A percentile compares a stretch with the other conserved stretches of the same genome.
Evolutionary conservation across 208 protist genomes (phyloP).

Genomic region (Leishmania guyanensis): DNA sequence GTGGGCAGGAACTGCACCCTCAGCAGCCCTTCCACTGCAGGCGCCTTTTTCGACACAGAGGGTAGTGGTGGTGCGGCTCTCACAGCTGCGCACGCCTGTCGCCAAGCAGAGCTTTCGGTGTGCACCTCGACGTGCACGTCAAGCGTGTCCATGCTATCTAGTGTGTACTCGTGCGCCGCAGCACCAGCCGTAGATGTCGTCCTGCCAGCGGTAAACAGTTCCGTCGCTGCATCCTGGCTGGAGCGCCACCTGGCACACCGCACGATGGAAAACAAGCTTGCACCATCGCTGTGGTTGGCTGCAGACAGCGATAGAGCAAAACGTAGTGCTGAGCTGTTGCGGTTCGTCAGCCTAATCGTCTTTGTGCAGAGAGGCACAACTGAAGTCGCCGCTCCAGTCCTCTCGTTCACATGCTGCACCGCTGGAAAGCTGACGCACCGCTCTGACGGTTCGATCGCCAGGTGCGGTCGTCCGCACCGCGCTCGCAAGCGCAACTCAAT

Average conservation of each 20-base stretch:
- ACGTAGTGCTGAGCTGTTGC: constrained; percentile 70
- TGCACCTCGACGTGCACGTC: constrained; percentile 49
- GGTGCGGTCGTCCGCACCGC: constrained; percentile 65
- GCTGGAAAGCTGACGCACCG: constrained; percentile 47
- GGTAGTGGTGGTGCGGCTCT: background rate
- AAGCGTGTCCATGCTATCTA: constrained; percentile 65
- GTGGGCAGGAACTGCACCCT: constrained; percentile 33
- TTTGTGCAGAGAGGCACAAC: constrained; percentile 39
- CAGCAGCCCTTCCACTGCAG: constrained; percentile 21
- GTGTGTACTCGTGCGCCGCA: constrained; percentile 38
- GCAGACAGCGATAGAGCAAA: constrained; percentile 52
- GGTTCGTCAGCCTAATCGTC: constrained; percentile 77
- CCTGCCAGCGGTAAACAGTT: background rate
- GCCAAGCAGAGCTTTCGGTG: constrained; percentile 23
- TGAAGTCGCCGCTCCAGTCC: background rate
- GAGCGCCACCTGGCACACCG: constrained; percentile 23
- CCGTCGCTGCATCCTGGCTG: constrained; percentile 17
- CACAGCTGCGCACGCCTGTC: constrained; percentile 2
- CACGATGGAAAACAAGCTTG: constrained; percentile 23
- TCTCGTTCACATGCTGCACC: constrained; percentile 23
- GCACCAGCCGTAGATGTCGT: constrained; percentile 2
- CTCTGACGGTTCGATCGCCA: constrained; percentile 75
- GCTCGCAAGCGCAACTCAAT: constrained; percentile 84
- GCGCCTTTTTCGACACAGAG: background rate
- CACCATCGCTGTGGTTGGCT: background rate